Evolutionary conservation across 2,329 filamentous ascomycete species (phyloP).

Genomic region (Cladorrhinum sp.): DNA sequence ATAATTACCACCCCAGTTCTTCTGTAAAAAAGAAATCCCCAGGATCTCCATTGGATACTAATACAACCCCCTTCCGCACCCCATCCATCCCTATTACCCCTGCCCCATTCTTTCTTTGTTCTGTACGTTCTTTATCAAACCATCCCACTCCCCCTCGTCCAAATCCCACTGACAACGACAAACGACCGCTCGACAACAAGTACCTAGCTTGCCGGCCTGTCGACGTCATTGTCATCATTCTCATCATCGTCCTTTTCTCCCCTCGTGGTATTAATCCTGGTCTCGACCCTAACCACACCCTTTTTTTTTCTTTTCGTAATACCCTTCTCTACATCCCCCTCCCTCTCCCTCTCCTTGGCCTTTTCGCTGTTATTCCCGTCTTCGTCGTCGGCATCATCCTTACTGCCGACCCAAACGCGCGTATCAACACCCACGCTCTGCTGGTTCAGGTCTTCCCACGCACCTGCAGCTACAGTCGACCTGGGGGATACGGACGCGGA

Average conservation of each 20-base stretch:
- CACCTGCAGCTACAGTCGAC: not conserved
- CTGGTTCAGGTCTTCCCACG: not conserved
- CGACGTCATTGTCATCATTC: not conserved
- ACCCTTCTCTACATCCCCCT: not conserved
- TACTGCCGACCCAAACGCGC: conserved; percentile 14
- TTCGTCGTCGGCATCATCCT: too few species aligned
- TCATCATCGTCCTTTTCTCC: not conserved
- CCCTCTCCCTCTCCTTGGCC: too few species aligned
- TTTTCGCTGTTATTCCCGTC: too few species aligned
- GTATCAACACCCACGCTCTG: conserved; percentile 10
- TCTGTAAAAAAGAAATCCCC: too few species aligned
- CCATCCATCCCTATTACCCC: not conserved
- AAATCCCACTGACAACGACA: conserved; percentile 7
- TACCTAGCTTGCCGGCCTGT: conserved; percentile 15
- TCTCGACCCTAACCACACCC: conserved; percentile 20
- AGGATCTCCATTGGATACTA: too few species aligned
- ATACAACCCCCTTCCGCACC: too few species aligned
- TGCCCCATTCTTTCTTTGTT: not conserved
- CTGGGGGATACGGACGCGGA: not conserved
- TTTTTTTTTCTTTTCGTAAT: not conserved
- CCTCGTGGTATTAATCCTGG: conserved; percentile 13
- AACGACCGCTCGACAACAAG: conserved; percentile 14
- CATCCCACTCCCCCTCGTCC: not conserved
- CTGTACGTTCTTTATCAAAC: not conserved
- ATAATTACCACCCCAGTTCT: too few species aligned